Percentiles rank a stretch among this genome's conserved stretches.
phyloP scores from a whole-genome alignment of 225 moss, liverwort and hornwort genomes.

The Antitrichia curtipendula region DNA sequence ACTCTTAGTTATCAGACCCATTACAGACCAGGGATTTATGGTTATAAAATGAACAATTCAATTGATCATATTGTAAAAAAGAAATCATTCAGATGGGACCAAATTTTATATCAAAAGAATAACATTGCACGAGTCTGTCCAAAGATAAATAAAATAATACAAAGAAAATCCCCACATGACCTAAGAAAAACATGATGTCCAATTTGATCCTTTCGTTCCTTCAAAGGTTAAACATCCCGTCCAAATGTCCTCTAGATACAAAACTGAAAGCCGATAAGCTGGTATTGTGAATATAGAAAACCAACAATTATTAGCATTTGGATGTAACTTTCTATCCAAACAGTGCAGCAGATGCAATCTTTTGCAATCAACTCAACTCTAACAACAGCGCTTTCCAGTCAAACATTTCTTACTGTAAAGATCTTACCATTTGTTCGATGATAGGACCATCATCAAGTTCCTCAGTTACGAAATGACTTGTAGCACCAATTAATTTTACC shows the following conservation, averaged over 20 bases:
- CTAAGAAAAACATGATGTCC: neutral
- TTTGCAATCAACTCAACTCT: neutral
- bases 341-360: neutral
- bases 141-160: neutral
- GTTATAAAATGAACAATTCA: neutral
- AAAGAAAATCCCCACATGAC: neutral
- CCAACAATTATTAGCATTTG: neutral
- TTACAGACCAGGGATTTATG: neutral
- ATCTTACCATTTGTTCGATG: slow-evolving; percentile 88
- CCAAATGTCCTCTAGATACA: neutral
- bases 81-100: too few species aligned
- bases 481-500: slow-evolving; percentile 94
- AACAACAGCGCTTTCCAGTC: neutral
- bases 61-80: neutral
- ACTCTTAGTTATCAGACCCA: neutral
- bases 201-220: neutral
- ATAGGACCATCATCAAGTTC: slow-evolving; percentile 95
- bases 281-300: neutral
- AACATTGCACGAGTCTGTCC: neutral
- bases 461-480: slow-evolving; percentile 91
- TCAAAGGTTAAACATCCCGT: neutral
- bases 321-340: neutral
- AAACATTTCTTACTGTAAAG: neutral
- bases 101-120: neutral
- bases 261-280: neutral